Evolutionary conservation across 75 land plant species (phyloP).

Genomic region (Sequoiadendron giganteum): DNA sequence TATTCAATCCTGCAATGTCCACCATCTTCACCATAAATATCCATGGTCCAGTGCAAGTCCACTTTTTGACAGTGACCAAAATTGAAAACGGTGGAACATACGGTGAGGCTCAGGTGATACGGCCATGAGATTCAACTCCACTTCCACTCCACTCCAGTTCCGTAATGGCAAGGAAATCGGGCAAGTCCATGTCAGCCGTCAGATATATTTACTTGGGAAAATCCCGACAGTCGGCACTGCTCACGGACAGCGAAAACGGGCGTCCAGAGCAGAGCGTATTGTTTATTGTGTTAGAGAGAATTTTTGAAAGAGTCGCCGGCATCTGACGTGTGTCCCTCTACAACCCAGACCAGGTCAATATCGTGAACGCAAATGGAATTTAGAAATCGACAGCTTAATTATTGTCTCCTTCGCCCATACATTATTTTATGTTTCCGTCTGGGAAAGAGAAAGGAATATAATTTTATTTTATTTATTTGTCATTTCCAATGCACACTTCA

Average conservation of each 20-base stretch:
- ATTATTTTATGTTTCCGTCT: no score
- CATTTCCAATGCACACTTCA: neutral
- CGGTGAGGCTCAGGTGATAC: no score
- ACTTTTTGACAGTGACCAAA: no score
- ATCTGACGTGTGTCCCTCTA: neutral
- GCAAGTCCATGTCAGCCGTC: neutral
- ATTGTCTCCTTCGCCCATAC: neutral
- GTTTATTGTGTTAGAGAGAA: neutral
- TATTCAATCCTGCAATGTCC: no score
- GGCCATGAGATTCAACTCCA: no score
- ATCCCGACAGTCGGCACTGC: conserved; percentile 16
- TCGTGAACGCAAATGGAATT: conserved; percentile 8
- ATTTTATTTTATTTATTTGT: neutral
- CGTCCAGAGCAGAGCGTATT: neutral
- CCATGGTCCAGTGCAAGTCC: no score
- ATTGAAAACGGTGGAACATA: no score
- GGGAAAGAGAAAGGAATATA: no score
- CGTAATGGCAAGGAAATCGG: neutral
- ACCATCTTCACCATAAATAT: no score
- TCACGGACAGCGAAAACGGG: neutral
- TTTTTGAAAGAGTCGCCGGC: no score
- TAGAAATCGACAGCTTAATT: neutral
- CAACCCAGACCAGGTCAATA: neutral
- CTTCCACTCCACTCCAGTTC: neutral
- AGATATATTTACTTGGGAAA: neutral